These are phyloP conservation scores for Dinochytrium kinnereticum DNA, from an alignment of 371 early-diverging fungal genomes.

Conservation along the genomic window DNA sequence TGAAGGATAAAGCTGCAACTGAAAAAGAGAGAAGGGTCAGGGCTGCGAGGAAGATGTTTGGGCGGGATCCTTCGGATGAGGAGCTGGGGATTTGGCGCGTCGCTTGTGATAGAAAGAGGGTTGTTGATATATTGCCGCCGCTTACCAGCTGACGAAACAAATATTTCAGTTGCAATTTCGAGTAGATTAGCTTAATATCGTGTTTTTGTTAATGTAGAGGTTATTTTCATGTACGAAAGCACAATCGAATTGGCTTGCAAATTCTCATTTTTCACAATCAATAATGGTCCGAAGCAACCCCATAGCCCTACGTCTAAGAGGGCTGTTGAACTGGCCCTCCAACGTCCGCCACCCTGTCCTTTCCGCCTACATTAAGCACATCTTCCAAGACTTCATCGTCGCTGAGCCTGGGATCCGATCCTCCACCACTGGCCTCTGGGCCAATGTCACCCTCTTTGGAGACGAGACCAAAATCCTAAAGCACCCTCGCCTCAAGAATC, in stretches of 20 bases:
- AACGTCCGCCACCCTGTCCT: slow-evolving; percentile 54
- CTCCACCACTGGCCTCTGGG: slow-evolving; percentile 53
- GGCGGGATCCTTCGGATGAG: slow-evolving; percentile 23
- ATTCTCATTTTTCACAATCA: too few species aligned
- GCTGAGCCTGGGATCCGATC: slow-evolving; percentile 51
- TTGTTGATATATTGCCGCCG: too few species aligned
- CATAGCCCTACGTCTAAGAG: slow-evolving; percentile 46
- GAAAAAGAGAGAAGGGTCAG: slow-evolving; percentile 39
- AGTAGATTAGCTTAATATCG: too few species aligned
- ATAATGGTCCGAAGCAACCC: slow-evolving; percentile 50
- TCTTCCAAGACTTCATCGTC: slow-evolving; percentile 50
- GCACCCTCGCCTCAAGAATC: slow-evolving; percentile 33
- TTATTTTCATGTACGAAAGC: too few species aligned
- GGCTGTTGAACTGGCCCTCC: slow-evolving; percentile 55
- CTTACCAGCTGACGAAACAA: too few species aligned
- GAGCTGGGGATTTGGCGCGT: slow-evolving; percentile 35
- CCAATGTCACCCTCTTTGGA: slow-evolving; percentile 50
- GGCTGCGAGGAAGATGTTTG: slow-evolving; percentile 13
- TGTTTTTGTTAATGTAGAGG: too few species aligned
- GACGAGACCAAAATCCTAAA: background rate
- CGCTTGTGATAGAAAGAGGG: slow-evolving; percentile 35
- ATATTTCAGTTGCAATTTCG: too few species aligned
- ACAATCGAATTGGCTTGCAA: too few species aligned
- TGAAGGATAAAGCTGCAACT: slow-evolving; percentile 42
- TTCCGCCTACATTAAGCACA: slow-evolving; percentile 50